A percentile compares a stretch with the other conserved stretches of the same genome.
Conservation (phyloP, 495 filamentous ascomycete genomes). For the Talaromyces stipitatus region DNA sequence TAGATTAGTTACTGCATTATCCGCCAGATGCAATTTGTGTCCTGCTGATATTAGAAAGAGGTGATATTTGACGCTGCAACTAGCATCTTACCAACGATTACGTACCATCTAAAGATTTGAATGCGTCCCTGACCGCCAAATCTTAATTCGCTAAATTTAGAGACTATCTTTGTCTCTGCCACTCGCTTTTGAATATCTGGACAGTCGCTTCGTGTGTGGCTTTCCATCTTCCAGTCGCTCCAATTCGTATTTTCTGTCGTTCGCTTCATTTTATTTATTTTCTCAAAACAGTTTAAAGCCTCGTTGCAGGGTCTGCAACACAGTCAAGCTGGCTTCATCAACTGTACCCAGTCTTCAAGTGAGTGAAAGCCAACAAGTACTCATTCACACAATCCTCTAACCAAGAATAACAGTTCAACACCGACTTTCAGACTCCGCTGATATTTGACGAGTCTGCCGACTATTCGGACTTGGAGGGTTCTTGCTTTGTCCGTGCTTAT, state of each 20-base stretch:
- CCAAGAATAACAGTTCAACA: constrained; percentile 24
- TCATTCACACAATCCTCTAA: constrained; percentile 1
- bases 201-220: constrained; percentile 23
- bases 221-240: constrained; percentile 32
- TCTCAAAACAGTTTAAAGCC: constrained; percentile 20
- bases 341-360: constrained; percentile 44
- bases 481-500: constrained; percentile 36
- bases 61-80: neutral
- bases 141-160: neutral
- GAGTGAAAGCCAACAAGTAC: constrained; percentile 17
- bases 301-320: constrained; percentile 44
- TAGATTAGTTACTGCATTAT: neutral
- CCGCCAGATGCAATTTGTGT: neutral
- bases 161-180: constrained; percentile 27
- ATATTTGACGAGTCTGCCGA: constrained; percentile 48
- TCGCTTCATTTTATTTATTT: constrained; percentile 44
- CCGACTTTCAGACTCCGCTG: constrained; percentile 44
- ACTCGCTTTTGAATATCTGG: constrained; percentile 34
- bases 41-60: neutral
- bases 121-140: constrained; percentile 3
- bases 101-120: neutral
- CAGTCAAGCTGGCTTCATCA: constrained; percentile 48
- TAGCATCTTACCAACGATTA: neutral
- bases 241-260: constrained; percentile 41
- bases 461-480: constrained; percentile 43